Evolutionary conservation across 139 green algal genomes (phyloP).

Genomic region (Micractinium conductrix): DNA sequence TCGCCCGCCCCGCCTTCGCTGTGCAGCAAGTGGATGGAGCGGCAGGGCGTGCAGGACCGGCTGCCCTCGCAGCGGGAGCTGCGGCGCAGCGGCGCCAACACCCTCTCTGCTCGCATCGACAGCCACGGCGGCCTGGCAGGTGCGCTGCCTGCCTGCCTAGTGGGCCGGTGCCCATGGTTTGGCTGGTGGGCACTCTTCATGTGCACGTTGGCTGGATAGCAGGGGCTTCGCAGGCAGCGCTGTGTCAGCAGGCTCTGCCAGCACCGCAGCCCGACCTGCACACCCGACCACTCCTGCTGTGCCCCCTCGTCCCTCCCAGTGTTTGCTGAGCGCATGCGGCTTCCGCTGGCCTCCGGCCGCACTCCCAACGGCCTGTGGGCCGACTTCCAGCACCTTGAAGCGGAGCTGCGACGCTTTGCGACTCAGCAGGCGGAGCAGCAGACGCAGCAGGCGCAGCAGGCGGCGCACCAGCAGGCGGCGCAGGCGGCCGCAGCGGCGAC

Average conservation of each 20-base stretch:
- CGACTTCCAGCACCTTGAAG: slow-evolving; percentile 25
- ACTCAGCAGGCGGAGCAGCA: not conserved
- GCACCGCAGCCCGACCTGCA: not conserved
- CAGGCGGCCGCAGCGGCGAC: not conserved
- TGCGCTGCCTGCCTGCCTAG: not conserved
- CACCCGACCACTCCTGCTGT: not conserved
- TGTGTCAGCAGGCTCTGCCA: no score
- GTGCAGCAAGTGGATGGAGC: slow-evolving; percentile 47
- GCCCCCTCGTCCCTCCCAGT: not conserved
- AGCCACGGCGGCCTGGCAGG: slow-evolving; percentile 41
- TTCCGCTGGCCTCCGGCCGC: slow-evolving; percentile 27
- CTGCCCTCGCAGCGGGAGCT: slow-evolving; percentile 53
- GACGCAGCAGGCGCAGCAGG: not conserved
- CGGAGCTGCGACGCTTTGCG: slow-evolving; percentile 36
- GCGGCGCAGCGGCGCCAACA: slow-evolving; percentile 38
- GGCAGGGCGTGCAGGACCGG: not conserved
- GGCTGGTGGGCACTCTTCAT: no score
- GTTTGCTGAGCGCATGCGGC: slow-evolving; percentile 35
- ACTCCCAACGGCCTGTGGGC: slow-evolving; percentile 44
- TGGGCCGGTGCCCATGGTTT: not conserved
- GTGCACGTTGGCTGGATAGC: no score
- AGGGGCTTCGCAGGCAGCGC: no score
- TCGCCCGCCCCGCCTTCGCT: no score
- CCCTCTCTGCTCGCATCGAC: slow-evolving; percentile 34
- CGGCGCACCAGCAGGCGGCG: not conserved